Evolutionary conservation across 1,284 basidiomycete species (phyloP).

Genomic region (Sporisorium reilianum): DNA sequence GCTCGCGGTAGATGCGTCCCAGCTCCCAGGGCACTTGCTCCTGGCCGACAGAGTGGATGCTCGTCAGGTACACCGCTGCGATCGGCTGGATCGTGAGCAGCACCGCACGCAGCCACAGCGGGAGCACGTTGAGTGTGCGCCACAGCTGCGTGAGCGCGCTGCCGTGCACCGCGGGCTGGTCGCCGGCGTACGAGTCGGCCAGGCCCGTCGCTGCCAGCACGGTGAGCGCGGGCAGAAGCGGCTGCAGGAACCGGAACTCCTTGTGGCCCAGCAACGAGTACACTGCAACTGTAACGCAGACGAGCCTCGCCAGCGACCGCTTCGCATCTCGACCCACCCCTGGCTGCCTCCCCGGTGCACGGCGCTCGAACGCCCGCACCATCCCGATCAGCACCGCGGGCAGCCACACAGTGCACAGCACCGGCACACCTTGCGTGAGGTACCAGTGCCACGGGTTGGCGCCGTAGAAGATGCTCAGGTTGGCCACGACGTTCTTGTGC

Average conservation of each 20-base stretch:
- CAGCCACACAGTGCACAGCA: slow-evolving; percentile 79
- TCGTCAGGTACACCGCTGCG: slow-evolving; percentile 44
- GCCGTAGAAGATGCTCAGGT: slow-evolving; percentile 94
- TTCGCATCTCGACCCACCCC: slow-evolving; percentile 6
- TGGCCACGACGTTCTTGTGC: slow-evolving; percentile 76
- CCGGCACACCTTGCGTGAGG: slow-evolving; percentile 83
- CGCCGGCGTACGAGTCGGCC: slow-evolving; percentile 20
- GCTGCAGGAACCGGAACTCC: slow-evolving; percentile 97
- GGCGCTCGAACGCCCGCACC: slow-evolving; percentile 7
- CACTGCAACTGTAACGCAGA: slow-evolving; percentile 33
- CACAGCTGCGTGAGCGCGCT: slow-evolving; percentile 16
- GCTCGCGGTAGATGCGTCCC: slow-evolving; percentile 28
- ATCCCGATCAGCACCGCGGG: slow-evolving; percentile 79
- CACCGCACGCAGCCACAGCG: slow-evolving; percentile 27
- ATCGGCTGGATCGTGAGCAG: slow-evolving; percentile 48
- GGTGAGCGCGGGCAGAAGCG: slow-evolving; percentile 86
- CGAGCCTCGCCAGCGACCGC: slow-evolving; percentile 30
- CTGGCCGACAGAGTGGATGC: slow-evolving; percentile 55
- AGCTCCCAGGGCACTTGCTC: slow-evolving; percentile 45
- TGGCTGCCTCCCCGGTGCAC: background rate
- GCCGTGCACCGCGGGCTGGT: background rate
- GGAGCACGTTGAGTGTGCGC: slow-evolving; percentile 21
- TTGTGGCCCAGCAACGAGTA: slow-evolving; percentile 73
- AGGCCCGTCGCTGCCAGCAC: slow-evolving; percentile 75
- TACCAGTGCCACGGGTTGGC: slow-evolving; percentile 88